These are phyloP conservation scores for Veloboletus limbatus DNA, from an alignment of 1,284 basidiomycete species.

Conservation along the genomic window DNA sequence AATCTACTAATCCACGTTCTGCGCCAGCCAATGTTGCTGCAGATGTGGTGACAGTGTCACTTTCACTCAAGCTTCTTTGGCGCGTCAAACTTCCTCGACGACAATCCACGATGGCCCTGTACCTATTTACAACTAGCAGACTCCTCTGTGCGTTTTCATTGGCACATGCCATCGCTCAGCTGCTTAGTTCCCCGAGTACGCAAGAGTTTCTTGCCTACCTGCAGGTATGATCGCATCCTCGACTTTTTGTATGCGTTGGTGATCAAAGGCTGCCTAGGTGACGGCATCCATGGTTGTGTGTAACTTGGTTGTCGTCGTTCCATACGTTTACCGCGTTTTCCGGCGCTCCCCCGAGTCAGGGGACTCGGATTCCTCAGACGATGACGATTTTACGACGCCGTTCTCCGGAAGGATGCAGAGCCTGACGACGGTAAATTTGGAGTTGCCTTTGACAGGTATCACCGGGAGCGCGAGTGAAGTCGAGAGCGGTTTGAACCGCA, in stretches of 20 bases:
- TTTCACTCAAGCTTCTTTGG: constrained; percentile 17
- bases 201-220: constrained; percentile 1
- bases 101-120: too few relatives aligned
- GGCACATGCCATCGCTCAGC: constrained; percentile 3
- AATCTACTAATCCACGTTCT: neutral
- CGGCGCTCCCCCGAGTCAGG: neutral
- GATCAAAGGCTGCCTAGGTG: neutral
- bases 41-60: neutral
- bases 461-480: neutral
- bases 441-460: neutral
- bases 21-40: constrained; percentile 4
- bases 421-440: constrained; percentile 2
- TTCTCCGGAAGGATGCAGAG: neutral
- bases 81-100: constrained; percentile 9
- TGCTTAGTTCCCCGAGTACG: neutral
- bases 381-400: constrained; percentile 10
- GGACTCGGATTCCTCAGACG: neutral
- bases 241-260: neutral
- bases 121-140: constrained; percentile 2
- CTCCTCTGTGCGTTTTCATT: constrained; percentile 7
- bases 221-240: constrained; percentile 2
- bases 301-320: constrained; percentile 19
- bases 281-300: constrained; percentile 14
- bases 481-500: too few relatives aligned
- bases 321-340: constrained; percentile 15